Evolutionary conservation across 352 stramenopile species (phyloP), one percentile per base, ranked within the genome.

Genomic region (Phytophthora hibernalis): DNA sequence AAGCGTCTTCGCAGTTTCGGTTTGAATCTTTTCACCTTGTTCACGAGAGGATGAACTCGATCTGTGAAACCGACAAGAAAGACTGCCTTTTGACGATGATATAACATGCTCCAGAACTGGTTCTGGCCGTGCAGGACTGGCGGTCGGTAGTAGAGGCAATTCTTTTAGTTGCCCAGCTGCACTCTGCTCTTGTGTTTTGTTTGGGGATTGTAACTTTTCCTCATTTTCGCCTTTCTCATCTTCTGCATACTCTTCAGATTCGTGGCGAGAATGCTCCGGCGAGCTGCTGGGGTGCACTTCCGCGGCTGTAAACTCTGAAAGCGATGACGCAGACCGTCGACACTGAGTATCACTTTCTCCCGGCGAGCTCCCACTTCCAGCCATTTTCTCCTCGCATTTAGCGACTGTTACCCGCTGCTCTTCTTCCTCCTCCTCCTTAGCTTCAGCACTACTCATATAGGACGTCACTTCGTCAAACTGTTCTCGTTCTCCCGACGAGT

Each of bases 1-100:
- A 1, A 87, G 64, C 2, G 62, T 72, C 22, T 68, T 68, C 12
- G 62, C 24, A 18, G 62, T 72, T 31, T 76, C 56, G 8, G 7
- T 31, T 54, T 40, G 51, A 3, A 51, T 13, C 9, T 13, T n/a
- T 10, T 54, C 26, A 2, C 42, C 33, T 48, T 35, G 49, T 16
- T 20, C 50, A n/a, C 8, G 30, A 37, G 50, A 42, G 2, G 47
- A 43, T 21, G 45, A 57, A 43, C 9, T 51, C 21, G 33, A 64
- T 12, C 24, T 33, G 28, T 67, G 38, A 47, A 21, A 57, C 38
- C 16, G n/a, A 10, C 8, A 44, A 30, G 43, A 38, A 20, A 42
- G 1, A 12, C 21, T 52, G 5, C 11, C 37, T 51, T 60, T 42
- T 6, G 50, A 26, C 24, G 43, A 24, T 1, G 31, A 13, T 11